Base-by-base conservation (phyloP, 345 rosid species). In the Cardamine resedifolia region DNA sequence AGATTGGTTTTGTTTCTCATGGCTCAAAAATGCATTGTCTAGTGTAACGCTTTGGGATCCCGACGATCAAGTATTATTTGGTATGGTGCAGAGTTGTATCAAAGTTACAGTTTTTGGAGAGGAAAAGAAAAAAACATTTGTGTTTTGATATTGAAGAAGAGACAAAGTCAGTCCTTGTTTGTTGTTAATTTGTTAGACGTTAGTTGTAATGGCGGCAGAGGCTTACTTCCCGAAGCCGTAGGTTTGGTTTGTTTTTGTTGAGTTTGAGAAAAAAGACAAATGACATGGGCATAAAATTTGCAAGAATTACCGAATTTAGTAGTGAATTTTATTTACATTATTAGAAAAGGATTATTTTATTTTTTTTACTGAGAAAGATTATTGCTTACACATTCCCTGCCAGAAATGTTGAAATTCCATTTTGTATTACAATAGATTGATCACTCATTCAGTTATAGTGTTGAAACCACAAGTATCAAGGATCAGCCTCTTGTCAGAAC, bases 81-180 rank as follows among this genome's bases (percentile, higher is more conserved):
- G 58, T 48, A 2, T 10, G 55, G 57, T 47, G 59, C 71, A 66
- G 38, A 23, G 53, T 43, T 52, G 50, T 67, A 26, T 39, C 20
- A 28, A 38, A 27, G 21, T 12, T 10, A n/a, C 41, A 41, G 14
- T 3, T 64, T 41, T 67, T 26, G 49, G 50, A 16, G 6, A 23
- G 16, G 61, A 39, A 66, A 34, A 51, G 34, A 51, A 24, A 66
- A 64, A 23, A 24, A 3, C 60, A 7, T 38, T 38, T 39, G 26
- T 39, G 62, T 19, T 53, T 41, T 55, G 72, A 11, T 41, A 39
- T 7, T 12, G 41, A 55, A 41, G 58, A 66, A 34, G 23, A 50
- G 70, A 34, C 59, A 44, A 57, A 57, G 56, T 55, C 20, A 14
- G 27, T 20, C 56, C 5, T 21, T 58, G 64, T 28, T 28, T 19